These are phyloP conservation scores for Phaeosphaeriaceae sp. DNA, from an alignment of 2,329 filamentous ascomycete species.

Conservation along the genomic window DNA sequence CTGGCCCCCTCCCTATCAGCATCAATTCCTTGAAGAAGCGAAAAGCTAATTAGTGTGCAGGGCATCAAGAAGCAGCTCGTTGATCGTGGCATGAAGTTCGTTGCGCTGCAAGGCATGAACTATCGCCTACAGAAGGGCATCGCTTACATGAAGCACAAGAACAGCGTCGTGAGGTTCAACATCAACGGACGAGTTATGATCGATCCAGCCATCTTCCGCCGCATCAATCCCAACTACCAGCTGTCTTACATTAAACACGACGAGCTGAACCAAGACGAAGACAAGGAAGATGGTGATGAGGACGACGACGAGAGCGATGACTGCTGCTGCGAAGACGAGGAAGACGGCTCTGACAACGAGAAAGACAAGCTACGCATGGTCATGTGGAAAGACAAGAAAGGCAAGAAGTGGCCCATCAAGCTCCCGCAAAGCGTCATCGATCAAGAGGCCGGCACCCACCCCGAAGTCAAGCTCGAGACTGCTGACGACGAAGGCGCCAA, in stretches of 20 bases:
- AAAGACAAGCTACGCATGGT: conserved; percentile 49
- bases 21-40: too few species aligned
- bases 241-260: conserved; percentile 78
- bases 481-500: conserved; percentile 43
- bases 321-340: conserved; percentile 27
- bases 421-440: conserved; percentile 53
- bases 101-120: conserved; percentile 79
- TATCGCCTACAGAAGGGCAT: conserved; percentile 85
- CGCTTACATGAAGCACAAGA: conserved; percentile 84
- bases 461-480: conserved; percentile 53
- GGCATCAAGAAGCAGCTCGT: conserved; percentile 72
- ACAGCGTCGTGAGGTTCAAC: conserved; percentile 77
- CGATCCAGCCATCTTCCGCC: conserved; percentile 80
- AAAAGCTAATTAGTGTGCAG: conserved; percentile 17
- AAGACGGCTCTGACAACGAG: conserved; percentile 33
- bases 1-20: too few species aligned
- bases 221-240: conserved; percentile 86
- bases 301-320: conserved; percentile 59
- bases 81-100: conserved; percentile 84
- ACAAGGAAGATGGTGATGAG: conserved; percentile 59
- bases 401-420: conserved; percentile 60
- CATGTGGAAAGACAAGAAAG: conserved; percentile 57
- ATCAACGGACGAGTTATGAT: conserved; percentile 90
- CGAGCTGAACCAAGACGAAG: conserved; percentile 67
- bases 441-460: conserved; percentile 57